These are phyloP conservation scores for Dillenia suffruticosa DNA, from an alignment of 164 flowering plant species.

Conservation along the genomic window DNA sequence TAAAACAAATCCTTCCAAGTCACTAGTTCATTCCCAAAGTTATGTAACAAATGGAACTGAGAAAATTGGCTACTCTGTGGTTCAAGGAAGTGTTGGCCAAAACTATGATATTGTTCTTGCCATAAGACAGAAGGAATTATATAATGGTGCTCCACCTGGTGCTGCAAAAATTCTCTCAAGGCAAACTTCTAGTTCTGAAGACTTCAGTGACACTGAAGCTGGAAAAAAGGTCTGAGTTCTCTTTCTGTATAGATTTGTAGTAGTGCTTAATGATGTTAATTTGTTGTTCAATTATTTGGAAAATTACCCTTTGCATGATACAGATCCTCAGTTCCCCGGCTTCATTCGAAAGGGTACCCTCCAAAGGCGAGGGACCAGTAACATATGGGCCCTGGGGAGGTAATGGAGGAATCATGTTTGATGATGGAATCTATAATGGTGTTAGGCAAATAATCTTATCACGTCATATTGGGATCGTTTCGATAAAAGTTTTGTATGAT, in stretches of 20 bases:
- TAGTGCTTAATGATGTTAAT: background rate
- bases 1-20: conserved; percentile 19
- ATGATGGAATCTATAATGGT: conserved; percentile 66
- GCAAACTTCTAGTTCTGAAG: conserved; percentile 16
- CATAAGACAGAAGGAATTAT: conserved; percentile 38
- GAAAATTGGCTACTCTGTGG: conserved; percentile 33
- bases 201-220: conserved; percentile 19
- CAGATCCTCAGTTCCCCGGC: conserved; percentile 4
- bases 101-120: conserved; percentile 52
- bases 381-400: conserved; percentile 91
- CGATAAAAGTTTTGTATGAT: conserved; percentile 65
- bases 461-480: conserved; percentile 50
- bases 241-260: background rate
- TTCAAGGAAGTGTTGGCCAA: conserved; percentile 52
- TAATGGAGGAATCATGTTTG: conserved; percentile 58
- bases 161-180: conserved; percentile 12
- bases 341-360: conserved; percentile 16
- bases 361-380: conserved; percentile 24
- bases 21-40: conserved; percentile 20
- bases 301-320: background rate
- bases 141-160: conserved; percentile 3
- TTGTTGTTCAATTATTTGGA: background rate
- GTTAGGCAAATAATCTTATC: conserved; percentile 59
- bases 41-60: conserved; percentile 15
- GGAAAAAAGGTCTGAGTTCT: conserved; percentile 20